A percentile compares a stretch with the other conserved stretches of the same genome.
phyloP scores from a whole-genome alignment of 2,329 filamentous ascomycete species.

The Botrytis hyacinthi region DNA sequence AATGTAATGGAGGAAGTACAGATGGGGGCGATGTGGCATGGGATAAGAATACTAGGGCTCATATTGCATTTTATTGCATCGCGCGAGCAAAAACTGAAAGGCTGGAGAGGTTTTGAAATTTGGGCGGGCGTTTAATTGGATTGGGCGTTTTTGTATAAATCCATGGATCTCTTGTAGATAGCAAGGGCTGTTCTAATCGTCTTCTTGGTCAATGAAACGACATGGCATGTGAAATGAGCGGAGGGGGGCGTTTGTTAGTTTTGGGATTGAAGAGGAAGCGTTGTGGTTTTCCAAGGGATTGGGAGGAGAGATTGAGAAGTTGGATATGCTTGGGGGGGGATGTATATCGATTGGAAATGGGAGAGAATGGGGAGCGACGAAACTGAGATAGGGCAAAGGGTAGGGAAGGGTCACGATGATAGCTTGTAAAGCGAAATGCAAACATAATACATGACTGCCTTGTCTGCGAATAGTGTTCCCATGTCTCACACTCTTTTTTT shows the following conservation, averaged over 20 bases:
- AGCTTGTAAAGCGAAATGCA: not conserved
- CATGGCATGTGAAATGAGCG: not conserved
- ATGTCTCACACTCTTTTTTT: not conserved
- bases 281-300: not conserved
- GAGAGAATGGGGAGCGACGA: not conserved
- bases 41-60: not conserved
- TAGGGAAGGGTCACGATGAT: not conserved
- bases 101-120: slow-evolving; percentile 9
- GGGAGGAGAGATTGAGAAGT: not conserved
- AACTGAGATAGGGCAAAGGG: not conserved
- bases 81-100: not conserved
- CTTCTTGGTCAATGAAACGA: not conserved
- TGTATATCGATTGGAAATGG: not conserved
- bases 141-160: slow-evolving; percentile 14
- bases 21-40: not conserved
- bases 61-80: not conserved
- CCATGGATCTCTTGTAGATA: not conserved
- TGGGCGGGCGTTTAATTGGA: slow-evolving; percentile 20
- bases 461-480: not conserved
- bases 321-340: not conserved
- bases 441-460: not conserved
- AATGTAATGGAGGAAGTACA: slow-evolving; percentile 3
- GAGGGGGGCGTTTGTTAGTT: not conserved
- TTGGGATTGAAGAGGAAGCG: not conserved
- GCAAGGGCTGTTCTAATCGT: not conserved